Evolutionary conservation across 768 basidiomycete species (phyloP).

Genomic region (Boletus sp.): DNA sequence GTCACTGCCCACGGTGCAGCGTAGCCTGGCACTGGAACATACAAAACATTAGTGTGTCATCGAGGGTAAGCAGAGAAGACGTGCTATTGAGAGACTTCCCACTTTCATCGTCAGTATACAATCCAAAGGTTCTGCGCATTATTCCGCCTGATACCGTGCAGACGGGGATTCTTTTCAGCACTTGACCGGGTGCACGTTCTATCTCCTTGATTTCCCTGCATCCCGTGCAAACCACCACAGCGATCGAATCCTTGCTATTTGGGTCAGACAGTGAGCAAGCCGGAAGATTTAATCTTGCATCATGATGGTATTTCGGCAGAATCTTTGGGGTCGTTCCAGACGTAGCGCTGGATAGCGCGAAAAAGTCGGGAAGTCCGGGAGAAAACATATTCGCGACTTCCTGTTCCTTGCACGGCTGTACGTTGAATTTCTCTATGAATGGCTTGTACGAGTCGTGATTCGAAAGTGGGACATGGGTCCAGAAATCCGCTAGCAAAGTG

Average conservation of each 20-base stretch:
- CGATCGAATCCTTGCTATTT: not conserved
- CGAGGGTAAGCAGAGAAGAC: not conserved
- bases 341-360: conserved; percentile 15
- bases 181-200: conserved; percentile 1
- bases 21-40: conserved; percentile 5
- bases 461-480: conserved; percentile 4
- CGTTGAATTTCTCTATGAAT: conserved; percentile 14
- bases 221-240: not conserved
- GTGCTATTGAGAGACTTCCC: not conserved
- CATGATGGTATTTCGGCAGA: conserved; percentile 9
- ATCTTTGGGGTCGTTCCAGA: conserved; percentile 10
- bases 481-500: conserved; percentile 8
- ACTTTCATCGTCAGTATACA: conserved; percentile 9
- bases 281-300: not conserved
- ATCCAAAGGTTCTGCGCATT: conserved; percentile 9
- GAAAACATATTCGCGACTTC: conserved; percentile 18
- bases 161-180: conserved; percentile 10
- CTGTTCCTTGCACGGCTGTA: conserved; percentile 16
- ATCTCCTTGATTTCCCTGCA: conserved; percentile 6
- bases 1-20: conserved; percentile 19
- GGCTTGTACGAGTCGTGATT: conserved; percentile 9
- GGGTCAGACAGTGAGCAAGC: not conserved
- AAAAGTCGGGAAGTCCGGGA: conserved; percentile 16
- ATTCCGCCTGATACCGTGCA: not conserved
- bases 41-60: not conserved